Evolutionary conservation across 495 filamentous ascomycete genomes (phyloP).

Genomic region (Penicillium paradoxum): DNA sequence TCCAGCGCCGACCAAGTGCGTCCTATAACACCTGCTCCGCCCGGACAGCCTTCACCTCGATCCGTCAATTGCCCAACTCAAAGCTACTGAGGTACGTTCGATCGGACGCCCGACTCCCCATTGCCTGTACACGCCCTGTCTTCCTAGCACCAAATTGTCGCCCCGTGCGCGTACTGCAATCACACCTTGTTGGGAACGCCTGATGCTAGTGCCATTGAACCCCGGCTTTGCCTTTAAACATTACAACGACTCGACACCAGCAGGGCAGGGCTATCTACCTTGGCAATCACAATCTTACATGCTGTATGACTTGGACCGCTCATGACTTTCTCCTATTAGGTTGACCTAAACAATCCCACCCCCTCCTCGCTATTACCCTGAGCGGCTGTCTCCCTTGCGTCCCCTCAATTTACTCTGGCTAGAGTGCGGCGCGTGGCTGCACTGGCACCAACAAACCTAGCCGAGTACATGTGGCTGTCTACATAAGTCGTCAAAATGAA

Average conservation of each 20-base stretch:
- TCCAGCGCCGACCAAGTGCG: conserved; percentile 31
- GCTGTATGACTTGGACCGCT: conserved; percentile 23
- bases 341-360: conserved; percentile 30
- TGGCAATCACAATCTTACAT: neutral
- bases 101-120: neutral
- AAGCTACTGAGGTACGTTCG: conserved; percentile 19
- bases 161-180: conserved; percentile 28
- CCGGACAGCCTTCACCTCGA: conserved; percentile 1
- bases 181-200: conserved; percentile 12
- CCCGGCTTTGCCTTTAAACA: neutral
- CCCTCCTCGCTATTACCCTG: conserved; percentile 24
- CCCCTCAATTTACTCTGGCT: conserved; percentile 31
- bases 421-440: conserved; percentile 39
- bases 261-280: neutral
- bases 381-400: conserved; percentile 18
- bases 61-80: conserved; percentile 20
- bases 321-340: conserved; percentile 29
- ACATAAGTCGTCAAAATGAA: conserved; percentile 69
- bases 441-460: conserved; percentile 30
- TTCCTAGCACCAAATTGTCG: conserved; percentile 13
- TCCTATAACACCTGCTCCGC: conserved; percentile 26
- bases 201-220: conserved; percentile 14
- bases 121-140: conserved; percentile 4
- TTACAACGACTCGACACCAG: neutral
- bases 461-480: conserved; percentile 40